Evolutionary conservation across 768 basidiomycete species (phyloP).

Genomic region (Collybia nuda): DNA sequence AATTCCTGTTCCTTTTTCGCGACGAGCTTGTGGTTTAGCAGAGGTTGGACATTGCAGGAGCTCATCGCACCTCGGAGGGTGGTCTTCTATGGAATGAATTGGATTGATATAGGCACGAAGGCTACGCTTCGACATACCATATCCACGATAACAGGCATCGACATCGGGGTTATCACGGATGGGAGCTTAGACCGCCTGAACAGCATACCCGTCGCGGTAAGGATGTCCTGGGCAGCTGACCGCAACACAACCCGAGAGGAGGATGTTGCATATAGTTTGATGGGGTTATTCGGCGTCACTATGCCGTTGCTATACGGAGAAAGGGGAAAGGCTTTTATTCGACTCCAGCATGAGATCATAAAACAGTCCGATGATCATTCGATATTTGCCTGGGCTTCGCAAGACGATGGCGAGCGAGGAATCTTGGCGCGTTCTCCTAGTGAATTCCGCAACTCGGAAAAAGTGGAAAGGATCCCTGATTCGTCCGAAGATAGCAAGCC

Average conservation of each 20-base stretch:
- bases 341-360: constrained; percentile 1
- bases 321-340: neutral
- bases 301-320: constrained; percentile 3
- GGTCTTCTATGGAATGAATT: neutral
- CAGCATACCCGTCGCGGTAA: neutral
- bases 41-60: neutral
- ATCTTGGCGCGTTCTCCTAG: too few species aligned
- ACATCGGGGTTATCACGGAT: neutral
- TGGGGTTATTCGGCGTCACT: constrained; percentile 1
- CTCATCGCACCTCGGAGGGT: neutral
- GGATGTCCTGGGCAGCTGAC: constrained; percentile 1
- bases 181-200: neutral
- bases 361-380: neutral
- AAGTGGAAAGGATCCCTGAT: too few species aligned
- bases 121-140: neutral
- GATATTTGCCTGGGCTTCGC: neutral
- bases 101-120: neutral
- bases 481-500: too few species aligned
- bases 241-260: neutral
- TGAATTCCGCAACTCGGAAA: too few species aligned
- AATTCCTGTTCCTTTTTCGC: neutral
- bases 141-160: neutral
- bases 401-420: too few species aligned
- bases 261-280: constrained; percentile 2
- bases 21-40: too few species aligned